These are phyloP conservation scores for Herpetospermum pedunculosum DNA, from an alignment of 306 rosid genomes.

Conservation along the genomic window DNA sequence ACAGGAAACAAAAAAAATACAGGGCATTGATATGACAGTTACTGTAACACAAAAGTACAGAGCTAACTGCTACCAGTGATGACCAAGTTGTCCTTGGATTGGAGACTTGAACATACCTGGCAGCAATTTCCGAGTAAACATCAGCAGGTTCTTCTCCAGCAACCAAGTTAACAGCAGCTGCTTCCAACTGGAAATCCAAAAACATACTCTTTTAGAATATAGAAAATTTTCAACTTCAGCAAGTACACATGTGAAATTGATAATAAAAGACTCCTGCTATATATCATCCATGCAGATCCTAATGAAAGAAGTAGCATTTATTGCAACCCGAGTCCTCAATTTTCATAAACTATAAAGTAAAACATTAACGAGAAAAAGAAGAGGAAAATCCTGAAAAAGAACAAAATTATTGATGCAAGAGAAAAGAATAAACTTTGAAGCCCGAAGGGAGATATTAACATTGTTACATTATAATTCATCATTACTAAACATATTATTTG, in stretches of 20 bases:
- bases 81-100: neutral
- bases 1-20: neutral
- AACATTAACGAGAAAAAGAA: neutral
- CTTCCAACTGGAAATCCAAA: conserved; percentile 49
- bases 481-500: neutral
- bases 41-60: neutral
- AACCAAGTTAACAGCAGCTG: conserved; percentile 81
- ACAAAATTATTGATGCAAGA: neutral
- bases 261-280: neutral
- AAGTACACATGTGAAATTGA: neutral
- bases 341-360: neutral
- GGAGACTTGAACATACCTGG: conserved; percentile 30
- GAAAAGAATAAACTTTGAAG: neutral
- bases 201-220: conserved; percentile 15
- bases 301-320: neutral
- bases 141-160: conserved; percentile 72
- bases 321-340: neutral
- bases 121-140: conserved; percentile 81
- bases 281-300: neutral
- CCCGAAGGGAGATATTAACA: neutral
- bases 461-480: neutral
- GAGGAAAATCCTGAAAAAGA: neutral
- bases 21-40: neutral
- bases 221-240: conserved; percentile 12
- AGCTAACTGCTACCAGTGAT: neutral